Evolutionary conservation across 306 rosid genomes (phyloP), one percentile per base, ranked within the genome.

Genomic region (Delonix regia): DNA sequence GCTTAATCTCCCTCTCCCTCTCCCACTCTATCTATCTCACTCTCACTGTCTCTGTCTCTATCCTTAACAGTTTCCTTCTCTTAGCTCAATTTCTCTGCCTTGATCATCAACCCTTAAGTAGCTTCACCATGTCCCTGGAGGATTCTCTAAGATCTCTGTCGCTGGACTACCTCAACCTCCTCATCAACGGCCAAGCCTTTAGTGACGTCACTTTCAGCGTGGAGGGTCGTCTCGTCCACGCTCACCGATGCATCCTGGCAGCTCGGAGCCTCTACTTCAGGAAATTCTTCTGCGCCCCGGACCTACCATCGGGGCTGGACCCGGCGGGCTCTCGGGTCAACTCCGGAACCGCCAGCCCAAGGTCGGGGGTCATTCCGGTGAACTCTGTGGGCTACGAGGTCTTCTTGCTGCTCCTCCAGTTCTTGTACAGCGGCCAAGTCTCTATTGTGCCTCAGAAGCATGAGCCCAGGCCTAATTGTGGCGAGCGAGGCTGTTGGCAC

Each of bases 181-280:
- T 96, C 3, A 93, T 96, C 96, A 96, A 96, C 80, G 99, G 99
- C 6, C 99, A 96, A 36, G 98, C 99, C 68, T 96, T 96, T 93
- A 93, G 98, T 77, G 99, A 96, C 86, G 99, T 96, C 27, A 92
- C 97, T 47, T 96, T 96, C 93, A 93, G 96, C 86, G 99, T 96
- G 0, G 99, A 96, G 77, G 99, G 99, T 0, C 96, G 99, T 4
- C 48, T 91, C 0, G 96, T 96, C 78, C 99, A 93, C 85, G 99
- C 96, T 1, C 99, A 96, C 78, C 84, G 98, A 47, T 96, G 99
- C 78, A 96, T 96, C 85, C 83, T 96, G 0, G 99, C 99, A 0
- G 99, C 99, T 0, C 72, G 99, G 10, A 91, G 97, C 76, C 90
- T 91, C 44, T 93, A 91, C 93, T 96, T 96, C 86, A 75, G 99